Evolutionary conservation across 2,329 filamentous ascomycete genomes (phyloP).

Genomic region (Beauveria asiatica): DNA sequence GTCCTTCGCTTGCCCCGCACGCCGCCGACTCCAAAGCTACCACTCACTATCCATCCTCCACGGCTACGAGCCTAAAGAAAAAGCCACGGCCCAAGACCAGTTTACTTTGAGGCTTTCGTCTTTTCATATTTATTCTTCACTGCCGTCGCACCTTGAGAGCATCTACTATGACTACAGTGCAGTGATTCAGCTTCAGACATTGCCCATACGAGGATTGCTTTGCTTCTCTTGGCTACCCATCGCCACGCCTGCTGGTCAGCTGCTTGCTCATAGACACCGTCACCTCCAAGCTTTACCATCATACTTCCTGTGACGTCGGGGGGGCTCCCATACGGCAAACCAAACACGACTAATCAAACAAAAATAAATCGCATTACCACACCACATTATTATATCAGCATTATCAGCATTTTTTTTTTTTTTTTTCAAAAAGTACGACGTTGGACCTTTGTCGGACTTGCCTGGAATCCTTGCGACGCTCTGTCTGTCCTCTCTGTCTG

Average conservation of each 20-base stretch:
- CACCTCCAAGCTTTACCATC: neutral
- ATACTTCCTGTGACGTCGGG: neutral
- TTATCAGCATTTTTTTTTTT: too few relatives aligned
- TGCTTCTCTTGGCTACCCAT: neutral
- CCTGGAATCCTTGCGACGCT: neutral
- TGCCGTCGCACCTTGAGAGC: neutral
- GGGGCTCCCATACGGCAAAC: neutral
- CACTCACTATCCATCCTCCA: neutral
- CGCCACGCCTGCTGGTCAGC: neutral
- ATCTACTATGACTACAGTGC: too few relatives aligned
- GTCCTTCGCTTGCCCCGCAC: constrained; percentile 5
- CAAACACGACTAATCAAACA: neutral
- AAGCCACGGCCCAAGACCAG: neutral
- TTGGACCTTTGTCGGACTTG: neutral
- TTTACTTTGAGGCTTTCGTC: too few relatives aligned
- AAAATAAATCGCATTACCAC: neutral
- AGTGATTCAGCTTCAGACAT: neutral
- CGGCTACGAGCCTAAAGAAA: neutral
- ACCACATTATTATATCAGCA: neutral
- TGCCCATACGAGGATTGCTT: neutral
- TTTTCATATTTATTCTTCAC: too few relatives aligned
- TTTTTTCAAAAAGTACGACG: neutral
- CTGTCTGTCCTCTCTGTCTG: neutral
- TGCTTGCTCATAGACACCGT: neutral
- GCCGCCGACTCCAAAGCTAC: neutral